Evolutionary conservation across 176 grass and related monocot species (phyloP), one percentile per base, ranked within the genome.

Genomic region (Eragrostis nindensis): DNA sequence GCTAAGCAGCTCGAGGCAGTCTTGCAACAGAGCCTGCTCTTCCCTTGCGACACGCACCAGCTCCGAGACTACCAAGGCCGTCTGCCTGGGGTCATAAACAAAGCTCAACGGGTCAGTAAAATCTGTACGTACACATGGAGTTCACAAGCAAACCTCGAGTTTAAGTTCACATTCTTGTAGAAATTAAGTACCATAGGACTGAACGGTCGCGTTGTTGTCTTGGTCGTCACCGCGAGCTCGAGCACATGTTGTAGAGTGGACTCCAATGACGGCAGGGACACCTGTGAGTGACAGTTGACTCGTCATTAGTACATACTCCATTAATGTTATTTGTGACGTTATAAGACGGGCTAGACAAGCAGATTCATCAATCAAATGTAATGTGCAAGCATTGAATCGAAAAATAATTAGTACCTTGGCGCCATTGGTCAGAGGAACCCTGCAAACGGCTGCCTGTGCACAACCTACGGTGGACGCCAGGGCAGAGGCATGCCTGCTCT

Each of bases 391-490:
- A 16, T 18, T 80, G n/a, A 24, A 17, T 18, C 1, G 22, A 13
- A 11, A 7, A 72, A 56, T n/a, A n/a, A 60, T 6, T 13, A 0
- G 0, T 75, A 93, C 91, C 85, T 87, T 80, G 55, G 91, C 85
- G 40, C 87, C 82, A 36, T 83, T 84, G 21, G 78, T 82, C 57
- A 90, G 70, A 21, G 91, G 91, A 21, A 88, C 11, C 56, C 66
- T 85, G 70, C 74, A 90, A 27, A 93, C 79, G 8, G 87, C 82
- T 42, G 88, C 78, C 3, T 50, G 65, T 5, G 86, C 21, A 15
- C 82, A 85, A 29, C 5, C 25, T 15, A 71, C 30, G 13, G 82
- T 93, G 1, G 87, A 57, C 1, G 70, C 21, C 17, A 93, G 74
- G 25, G 88, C 85, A 7, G 77, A 11, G 15, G 74, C 9, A 52